Percentiles rank a stretch among this genome's conserved stretches.
phyloP scores from a whole-genome alignment of 1,284 basidiomycete species.

The Papiliotrema flavescens region DNA sequence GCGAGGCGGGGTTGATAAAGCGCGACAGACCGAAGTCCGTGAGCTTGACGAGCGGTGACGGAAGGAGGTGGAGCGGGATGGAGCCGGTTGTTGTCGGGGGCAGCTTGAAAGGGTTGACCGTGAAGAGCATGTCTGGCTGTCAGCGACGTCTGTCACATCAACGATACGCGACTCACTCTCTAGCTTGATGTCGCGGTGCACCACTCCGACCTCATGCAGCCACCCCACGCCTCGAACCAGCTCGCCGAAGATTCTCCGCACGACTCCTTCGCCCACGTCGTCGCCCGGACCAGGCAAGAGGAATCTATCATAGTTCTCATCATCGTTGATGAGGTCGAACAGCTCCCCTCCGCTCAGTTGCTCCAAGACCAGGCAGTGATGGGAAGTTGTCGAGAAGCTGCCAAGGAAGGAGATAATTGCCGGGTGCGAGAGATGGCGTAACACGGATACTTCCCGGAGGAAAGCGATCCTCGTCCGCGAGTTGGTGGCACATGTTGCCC shows the following conservation, averaged over 20 bases:
- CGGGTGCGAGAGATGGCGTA: conserved; percentile 80
- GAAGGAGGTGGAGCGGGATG: conserved; percentile 49
- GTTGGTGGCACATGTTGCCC: conserved; percentile 56
- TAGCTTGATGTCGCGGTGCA: conserved; percentile 90
- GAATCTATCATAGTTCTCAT: conserved; percentile 55
- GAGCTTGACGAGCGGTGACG: conserved; percentile 70
- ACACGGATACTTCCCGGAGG: conserved; percentile 79
- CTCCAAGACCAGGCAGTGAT: conserved; percentile 79
- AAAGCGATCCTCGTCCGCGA: conserved; percentile 77
- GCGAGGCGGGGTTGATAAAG: conserved; percentile 69
- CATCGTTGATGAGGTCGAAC: conserved; percentile 69
- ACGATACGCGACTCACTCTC: conserved; percentile 64
- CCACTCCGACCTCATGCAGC: conserved; percentile 83
- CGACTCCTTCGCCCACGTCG: conserved; percentile 47
- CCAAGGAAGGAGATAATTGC: conserved; percentile 72
- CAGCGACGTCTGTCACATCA: not conserved
- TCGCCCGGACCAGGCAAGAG: conserved; percentile 13
- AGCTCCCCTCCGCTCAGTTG: conserved; percentile 77
- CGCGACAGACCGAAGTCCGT: conserved; percentile 88
- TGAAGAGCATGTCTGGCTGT: conserved; percentile 59
- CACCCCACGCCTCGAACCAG: conserved; percentile 76
- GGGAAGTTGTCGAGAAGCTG: conserved; percentile 67
- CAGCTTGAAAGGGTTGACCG: conserved; percentile 49
- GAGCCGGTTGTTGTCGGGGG: conserved; percentile 35
- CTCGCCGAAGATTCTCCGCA: conserved; percentile 74